Conservation (phyloP, 345 rosid genomes). For the Boechera retrofracta region DNA sequence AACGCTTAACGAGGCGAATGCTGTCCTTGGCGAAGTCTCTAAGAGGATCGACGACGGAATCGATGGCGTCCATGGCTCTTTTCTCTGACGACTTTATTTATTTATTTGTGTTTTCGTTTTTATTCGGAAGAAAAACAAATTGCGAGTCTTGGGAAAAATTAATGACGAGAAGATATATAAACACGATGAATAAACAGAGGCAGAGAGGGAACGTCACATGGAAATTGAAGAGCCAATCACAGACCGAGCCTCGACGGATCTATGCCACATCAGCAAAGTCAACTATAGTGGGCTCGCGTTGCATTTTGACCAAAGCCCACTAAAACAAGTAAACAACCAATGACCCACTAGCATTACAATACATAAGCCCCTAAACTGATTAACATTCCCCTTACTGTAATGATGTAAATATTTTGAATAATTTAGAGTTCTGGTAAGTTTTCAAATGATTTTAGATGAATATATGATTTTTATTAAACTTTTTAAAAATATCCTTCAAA, state of each 20-base stretch:
- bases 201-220: slow-evolving; percentile 29
- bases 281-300: not conserved
- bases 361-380: not conserved
- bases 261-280: slow-evolving; percentile 42
- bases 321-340: not conserved
- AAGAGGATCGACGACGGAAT: slow-evolving; percentile 74
- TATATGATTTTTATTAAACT: no score
- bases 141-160: not conserved
- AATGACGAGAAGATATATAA: not conserved
- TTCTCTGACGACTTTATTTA: no score
- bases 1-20: slow-evolving; percentile 75
- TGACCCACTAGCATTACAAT: not conserved
- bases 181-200: not conserved
- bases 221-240: slow-evolving; percentile 39
- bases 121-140: slow-evolving; percentile 22
- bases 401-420: no score
- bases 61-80: slow-evolving; percentile 69
- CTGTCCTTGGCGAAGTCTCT: slow-evolving; percentile 84
- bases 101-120: not conserved
- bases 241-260: not conserved
- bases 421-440: no score
- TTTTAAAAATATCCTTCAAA: no score
- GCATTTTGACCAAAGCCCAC: slow-evolving; percentile 11
- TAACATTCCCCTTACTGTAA: no score
- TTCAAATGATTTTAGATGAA: no score